phyloP scores from a whole-genome alignment of 2,329 filamentous ascomycete species.

The Fusarium irregulare region DNA sequence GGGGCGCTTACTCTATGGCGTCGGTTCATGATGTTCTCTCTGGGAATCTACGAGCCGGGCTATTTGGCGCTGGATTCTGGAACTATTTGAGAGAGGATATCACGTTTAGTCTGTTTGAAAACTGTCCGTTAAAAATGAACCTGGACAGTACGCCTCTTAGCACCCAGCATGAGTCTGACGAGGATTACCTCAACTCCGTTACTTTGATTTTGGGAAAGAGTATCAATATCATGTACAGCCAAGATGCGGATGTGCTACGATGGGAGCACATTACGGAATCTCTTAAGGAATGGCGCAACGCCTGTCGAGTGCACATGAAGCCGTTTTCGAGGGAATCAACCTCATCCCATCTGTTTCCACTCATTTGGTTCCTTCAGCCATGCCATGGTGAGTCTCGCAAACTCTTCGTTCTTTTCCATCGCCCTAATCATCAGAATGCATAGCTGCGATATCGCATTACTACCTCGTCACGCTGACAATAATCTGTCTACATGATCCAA shows the following conservation, averaged over 20 bases:
- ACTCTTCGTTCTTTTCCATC: neutral
- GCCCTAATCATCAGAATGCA: neutral
- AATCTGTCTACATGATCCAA: slow-evolving; percentile 38
- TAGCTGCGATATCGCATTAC: slow-evolving; percentile 59
- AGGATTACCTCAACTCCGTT: slow-evolving; percentile 53
- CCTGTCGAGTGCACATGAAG: slow-evolving; percentile 48
- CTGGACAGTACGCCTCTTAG: slow-evolving; percentile 40
- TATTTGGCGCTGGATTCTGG: slow-evolving; percentile 59
- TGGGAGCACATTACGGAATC: slow-evolving; percentile 43
- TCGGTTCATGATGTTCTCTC: slow-evolving; percentile 44
- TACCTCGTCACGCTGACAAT: slow-evolving; percentile 53
- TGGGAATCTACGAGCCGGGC: slow-evolving; percentile 38
- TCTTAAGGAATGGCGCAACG: slow-evolving; percentile 48
- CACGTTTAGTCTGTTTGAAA: slow-evolving; percentile 62
- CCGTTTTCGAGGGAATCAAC: slow-evolving; percentile 45
- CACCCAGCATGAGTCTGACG: slow-evolving; percentile 31
- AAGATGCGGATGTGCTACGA: neutral
- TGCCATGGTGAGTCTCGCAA: slow-evolving; percentile 54
- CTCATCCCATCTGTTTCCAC: slow-evolving; percentile 47
- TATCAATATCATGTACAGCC: slow-evolving; percentile 54
- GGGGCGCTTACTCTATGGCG: slow-evolving; percentile 59
- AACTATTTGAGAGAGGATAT: slow-evolving; percentile 65
- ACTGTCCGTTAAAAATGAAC: slow-evolving; percentile 56
- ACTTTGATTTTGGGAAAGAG: slow-evolving; percentile 57
- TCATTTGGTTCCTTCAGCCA: slow-evolving; percentile 54